Evolutionary conservation across 139 green algal genomes (phyloP).

Genomic region (Closterium sp.): DNA sequence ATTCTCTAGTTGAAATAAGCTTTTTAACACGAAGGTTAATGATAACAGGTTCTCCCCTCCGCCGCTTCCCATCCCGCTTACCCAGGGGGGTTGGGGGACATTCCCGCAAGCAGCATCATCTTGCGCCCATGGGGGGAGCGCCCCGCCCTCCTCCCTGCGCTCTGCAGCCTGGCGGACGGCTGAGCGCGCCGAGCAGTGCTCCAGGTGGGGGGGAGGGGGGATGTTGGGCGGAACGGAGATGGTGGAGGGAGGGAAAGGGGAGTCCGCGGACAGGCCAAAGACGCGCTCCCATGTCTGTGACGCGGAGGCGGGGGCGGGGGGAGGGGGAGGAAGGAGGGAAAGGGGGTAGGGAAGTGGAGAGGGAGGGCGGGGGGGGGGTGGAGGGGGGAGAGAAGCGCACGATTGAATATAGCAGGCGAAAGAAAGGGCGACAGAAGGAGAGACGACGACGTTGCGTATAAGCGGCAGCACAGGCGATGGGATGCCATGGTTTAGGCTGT

Average conservation of each 20-base stretch:
- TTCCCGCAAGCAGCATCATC: neutral
- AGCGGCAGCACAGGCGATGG: too few relatives aligned
- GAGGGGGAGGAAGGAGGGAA: neutral
- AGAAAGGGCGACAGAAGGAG: too few relatives aligned
- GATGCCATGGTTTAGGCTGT: too few relatives aligned
- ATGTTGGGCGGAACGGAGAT: neutral
- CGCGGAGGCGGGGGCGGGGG: too few relatives aligned
- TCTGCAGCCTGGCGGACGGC: neutral
- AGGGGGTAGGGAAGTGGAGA: neutral
- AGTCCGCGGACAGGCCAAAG: neutral
- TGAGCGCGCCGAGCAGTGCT: neutral
- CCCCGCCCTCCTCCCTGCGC: neutral
- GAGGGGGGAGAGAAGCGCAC: neutral
- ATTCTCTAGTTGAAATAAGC: too few relatives aligned
- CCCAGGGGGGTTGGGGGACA: neutral
- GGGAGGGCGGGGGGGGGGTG: neutral
- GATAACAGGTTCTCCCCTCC: too few relatives aligned
- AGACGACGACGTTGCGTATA: too few relatives aligned
- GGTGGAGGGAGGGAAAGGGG: neutral
- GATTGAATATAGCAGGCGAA: neutral
- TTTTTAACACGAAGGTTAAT: too few relatives aligned
- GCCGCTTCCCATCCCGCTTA: too few relatives aligned
- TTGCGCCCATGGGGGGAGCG: neutral
- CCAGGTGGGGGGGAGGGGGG: neutral
- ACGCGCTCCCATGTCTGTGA: neutral